phyloP scores from a whole-genome alignment of 2,329 filamentous ascomycete genomes.

The Cyphellophora attinorum region DNA sequence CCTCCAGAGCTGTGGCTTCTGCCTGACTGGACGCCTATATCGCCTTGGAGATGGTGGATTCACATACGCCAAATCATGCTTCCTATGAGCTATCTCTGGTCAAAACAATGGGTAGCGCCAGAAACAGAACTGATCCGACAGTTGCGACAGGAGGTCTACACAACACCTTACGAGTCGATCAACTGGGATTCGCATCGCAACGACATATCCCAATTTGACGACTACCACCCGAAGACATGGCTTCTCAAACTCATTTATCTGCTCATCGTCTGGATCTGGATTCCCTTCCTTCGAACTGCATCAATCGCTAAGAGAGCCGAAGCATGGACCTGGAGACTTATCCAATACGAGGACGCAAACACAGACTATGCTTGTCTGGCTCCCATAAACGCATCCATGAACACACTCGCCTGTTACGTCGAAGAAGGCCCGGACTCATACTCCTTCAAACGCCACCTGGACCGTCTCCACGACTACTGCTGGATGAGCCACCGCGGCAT shows the following conservation, averaged over 20 bases:
- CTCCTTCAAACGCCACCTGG: conserved; percentile 65
- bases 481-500: conserved; percentile 92
- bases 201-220: conserved; percentile 67
- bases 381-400: conserved; percentile 85
- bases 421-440: conserved; percentile 67
- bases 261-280: conserved; percentile 69
- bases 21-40: conserved; percentile 80
- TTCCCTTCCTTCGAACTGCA: conserved; percentile 62
- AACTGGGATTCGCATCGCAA: conserved; percentile 72
- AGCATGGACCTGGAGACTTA: conserved; percentile 69
- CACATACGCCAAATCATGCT: conserved; percentile 96
- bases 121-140: conserved; percentile 63
- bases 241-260: conserved; percentile 71
- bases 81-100: conserved; percentile 85
- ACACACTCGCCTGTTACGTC: conserved; percentile 76
- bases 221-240: conserved; percentile 89
- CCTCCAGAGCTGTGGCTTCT: conserved; percentile 90
- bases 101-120: conserved; percentile 68
- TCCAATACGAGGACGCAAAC: conserved; percentile 87
- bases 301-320: conserved; percentile 63
- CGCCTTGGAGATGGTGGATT: conserved; percentile 95
- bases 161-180: conserved; percentile 67
- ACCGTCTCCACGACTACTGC: conserved; percentile 74
- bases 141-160: conserved; percentile 73
- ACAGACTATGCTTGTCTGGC: conserved; percentile 79